Percentiles rank a stretch among this genome's conserved stretches.
Evolutionary conservation across 2,329 filamentous ascomycete genomes (phyloP).

Genomic region (Colletotrichum magnum): DNA sequence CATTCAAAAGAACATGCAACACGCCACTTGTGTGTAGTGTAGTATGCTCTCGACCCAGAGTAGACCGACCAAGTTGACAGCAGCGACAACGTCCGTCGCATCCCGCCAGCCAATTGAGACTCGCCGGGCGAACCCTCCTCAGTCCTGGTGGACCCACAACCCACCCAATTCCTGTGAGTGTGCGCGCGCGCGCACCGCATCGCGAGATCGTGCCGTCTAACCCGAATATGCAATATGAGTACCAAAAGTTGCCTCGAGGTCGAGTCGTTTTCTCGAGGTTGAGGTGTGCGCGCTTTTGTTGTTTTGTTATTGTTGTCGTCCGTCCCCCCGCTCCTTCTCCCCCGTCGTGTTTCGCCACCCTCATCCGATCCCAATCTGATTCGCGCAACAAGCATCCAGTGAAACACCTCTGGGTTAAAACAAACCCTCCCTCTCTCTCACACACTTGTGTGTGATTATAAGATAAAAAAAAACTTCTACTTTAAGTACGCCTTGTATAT

Average conservation of each 20-base stretch:
- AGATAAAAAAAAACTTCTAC: no score
- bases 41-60: not conserved
- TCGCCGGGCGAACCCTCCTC: not conserved
- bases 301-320: not conserved
- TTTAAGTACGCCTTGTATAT: no score
- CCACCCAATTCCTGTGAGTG: no score
- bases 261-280: no score
- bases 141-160: no score
- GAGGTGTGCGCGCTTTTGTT: no score
- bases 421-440: not conserved
- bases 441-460: no score
- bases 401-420: constrained; percentile 8
- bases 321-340: not conserved
- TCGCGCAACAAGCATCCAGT: constrained; percentile 13
- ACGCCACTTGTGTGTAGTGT: not conserved
- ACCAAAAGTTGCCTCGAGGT: no score
- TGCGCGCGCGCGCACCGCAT: no score
- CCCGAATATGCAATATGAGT: no score
- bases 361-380: constrained; percentile 11
- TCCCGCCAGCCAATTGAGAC: constrained; percentile 9
- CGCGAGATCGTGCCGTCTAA: no score
- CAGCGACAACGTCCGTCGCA: not conserved
- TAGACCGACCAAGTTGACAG: not conserved
- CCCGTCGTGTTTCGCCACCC: not conserved
- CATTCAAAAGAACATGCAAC: constrained; percentile 2